Evolutionary conservation across 73 alveolate species (phyloP), one percentile per base, ranked within the genome.

Genomic region (Tetrahymena thermophila): DNA sequence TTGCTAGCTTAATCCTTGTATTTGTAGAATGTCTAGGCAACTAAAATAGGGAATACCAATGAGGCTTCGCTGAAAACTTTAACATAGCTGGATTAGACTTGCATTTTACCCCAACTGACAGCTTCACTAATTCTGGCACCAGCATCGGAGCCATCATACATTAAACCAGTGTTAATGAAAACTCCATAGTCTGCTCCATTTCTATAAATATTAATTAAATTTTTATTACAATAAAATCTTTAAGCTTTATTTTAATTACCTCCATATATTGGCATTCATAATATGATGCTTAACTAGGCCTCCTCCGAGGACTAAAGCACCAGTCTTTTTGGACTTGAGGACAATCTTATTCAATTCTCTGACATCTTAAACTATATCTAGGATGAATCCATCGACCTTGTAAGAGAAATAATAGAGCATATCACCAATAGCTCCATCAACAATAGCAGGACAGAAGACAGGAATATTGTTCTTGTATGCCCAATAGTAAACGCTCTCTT

Each of bases 51-150:
- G 57, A 98, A 98, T 17, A 98, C 99, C 28, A 98, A 94, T 35
- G 99, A 93, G 21, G 99, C 98, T 94, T 99, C 99, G 38, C 99
- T 97, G 95, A 96, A 99, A n/a, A 99, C 96, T 96, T 99, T 99
- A 57, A 98, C 98, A 94, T 98, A 98, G 93, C 96, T 93, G 28
- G 99, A 98, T 40, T 97, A 98, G 25, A 96, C 96, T 96, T 98
- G 97, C 58, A 98, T 98, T 95, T 98, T 98, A 23, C 99, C 99
- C 99, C 99, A 98, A 85, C 99, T 96, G 50, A 98, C 99, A 34
- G 99, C 99, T 96, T 99, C 99, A 96, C 99, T 99, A 28, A 99
- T 99, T 93, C 98, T 97, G 14, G 99, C 99, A 19, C 99, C 99
- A 34, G 99, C 96, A 96, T 99, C 99, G 44, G 99, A 96, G 56